Percentiles rank a stretch among this genome's conserved stretches.
Conservation (phyloP, 1,139 yeast genomes). For the Candida albicans region DNA sequence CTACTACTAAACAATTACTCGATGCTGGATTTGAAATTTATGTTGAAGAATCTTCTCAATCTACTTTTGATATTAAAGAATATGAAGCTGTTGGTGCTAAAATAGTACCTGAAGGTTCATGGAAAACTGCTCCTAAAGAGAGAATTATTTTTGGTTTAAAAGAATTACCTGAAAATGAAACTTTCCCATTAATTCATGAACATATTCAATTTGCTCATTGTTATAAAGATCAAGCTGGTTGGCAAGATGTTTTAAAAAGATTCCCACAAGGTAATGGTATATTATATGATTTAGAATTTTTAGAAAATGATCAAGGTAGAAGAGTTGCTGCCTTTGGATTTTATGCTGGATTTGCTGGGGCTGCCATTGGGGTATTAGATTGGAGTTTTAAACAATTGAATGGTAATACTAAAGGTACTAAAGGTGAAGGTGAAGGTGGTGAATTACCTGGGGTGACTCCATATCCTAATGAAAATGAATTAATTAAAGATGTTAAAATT, state of each 20-base stretch:
- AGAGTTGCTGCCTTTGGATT: constrained; percentile 99
- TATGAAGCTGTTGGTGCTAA: constrained; percentile 79
- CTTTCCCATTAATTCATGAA: constrained; percentile 90
- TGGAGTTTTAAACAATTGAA: constrained; percentile 91
- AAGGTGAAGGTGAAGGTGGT: no score
- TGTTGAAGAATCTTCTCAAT: constrained; percentile 85
- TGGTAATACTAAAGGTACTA: constrained; percentile 60
- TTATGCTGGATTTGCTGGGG: constrained; percentile 99
- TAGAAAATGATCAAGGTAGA: constrained; percentile 92
- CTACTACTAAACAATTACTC: constrained; percentile 77
- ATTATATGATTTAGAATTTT: constrained; percentile 89
- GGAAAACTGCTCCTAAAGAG: constrained; percentile 88
- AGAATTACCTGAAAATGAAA: constrained; percentile 88
- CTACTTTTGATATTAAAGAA: constrained; percentile 74
- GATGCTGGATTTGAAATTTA: constrained; percentile 87
- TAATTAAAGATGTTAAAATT: constrained; percentile 67
- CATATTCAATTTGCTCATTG: constrained; percentile 99
- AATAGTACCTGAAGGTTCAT: constrained; percentile 89
- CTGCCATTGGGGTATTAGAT: constrained; percentile 90
- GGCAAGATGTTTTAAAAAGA: constrained; percentile 87
- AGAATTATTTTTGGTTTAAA: constrained; percentile 90
- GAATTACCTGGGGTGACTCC: constrained; percentile 79
- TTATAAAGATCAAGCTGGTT: constrained; percentile 95
- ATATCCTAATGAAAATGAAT: constrained; percentile 73
- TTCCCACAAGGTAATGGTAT: constrained; percentile 91